Conservation (phyloP, 2,329 filamentous ascomycete genomes). For the Aspergillus tanneri region DNA sequence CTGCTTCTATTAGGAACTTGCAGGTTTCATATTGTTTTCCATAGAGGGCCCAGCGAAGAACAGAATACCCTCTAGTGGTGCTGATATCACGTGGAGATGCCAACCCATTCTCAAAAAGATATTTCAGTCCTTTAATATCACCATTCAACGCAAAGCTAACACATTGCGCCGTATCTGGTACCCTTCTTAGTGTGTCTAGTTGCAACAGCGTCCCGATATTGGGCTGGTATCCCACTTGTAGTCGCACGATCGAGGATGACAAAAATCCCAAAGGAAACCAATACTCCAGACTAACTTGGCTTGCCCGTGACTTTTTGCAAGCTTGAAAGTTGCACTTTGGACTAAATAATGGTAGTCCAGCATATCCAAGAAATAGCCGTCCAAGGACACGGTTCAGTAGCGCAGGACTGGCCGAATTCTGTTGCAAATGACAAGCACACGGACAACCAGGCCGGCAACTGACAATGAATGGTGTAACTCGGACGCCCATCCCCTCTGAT, state of each 20-base stretch:
- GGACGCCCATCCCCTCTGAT: constrained; percentile 1
- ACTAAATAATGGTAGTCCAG: constrained; percentile 1
- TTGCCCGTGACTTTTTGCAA: not conserved
- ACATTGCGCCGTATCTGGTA: constrained; percentile 4
- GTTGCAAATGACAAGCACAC: constrained; percentile 1
- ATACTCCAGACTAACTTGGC: not conserved
- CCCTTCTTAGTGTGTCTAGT: not conserved
- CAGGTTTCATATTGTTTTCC: constrained; percentile 6
- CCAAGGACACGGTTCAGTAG: not conserved
- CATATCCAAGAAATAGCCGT: constrained; percentile 1
- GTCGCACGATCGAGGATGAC: not conserved
- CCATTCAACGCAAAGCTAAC: constrained; percentile 2
- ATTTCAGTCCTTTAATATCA: constrained; percentile 1
- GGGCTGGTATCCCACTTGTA: constrained; percentile 3
- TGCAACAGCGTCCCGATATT: constrained; percentile 2
- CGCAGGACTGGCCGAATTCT: not conserved
- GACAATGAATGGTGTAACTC: not conserved
- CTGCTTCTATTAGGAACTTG: constrained; percentile 2
- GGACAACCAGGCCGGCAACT: constrained; percentile 1
- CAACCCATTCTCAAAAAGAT: constrained; percentile 1
- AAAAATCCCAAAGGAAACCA: constrained; percentile 4
- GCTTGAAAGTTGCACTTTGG: not conserved
- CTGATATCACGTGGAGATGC: constrained; percentile 4
- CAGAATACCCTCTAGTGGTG: constrained; percentile 1
- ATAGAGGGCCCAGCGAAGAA: constrained; percentile 5